Conservation (phyloP, 768 basidiomycete species). For the Psilocybe subaeruginosa region DNA sequence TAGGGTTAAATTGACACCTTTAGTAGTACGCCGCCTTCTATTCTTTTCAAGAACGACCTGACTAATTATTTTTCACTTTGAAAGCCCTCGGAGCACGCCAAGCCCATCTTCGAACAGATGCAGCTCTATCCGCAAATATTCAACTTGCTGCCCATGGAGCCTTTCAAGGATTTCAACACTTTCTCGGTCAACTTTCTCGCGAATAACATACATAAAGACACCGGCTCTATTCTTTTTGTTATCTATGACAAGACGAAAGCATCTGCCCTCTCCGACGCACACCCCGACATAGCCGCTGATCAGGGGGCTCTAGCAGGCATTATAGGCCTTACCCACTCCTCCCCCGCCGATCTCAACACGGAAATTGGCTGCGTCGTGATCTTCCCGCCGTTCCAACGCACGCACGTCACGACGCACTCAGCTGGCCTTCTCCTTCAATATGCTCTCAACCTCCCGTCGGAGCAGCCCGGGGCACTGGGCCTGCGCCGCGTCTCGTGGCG, state of each 20-base stretch:
- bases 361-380: slow-evolving; percentile 62
- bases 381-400: slow-evolving; percentile 61
- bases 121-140: slow-evolving; percentile 42
- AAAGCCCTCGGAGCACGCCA: slow-evolving; percentile 50
- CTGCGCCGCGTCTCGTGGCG: slow-evolving; percentile 68
- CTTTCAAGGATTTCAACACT: slow-evolving; percentile 39
- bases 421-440: slow-evolving; percentile 53
- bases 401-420: slow-evolving; percentile 61
- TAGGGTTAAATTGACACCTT: not conserved
- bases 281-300: no score
- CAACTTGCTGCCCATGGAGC: slow-evolving; percentile 52
- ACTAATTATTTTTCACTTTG: not conserved
- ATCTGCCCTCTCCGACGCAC: not conserved
- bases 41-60: not conserved
- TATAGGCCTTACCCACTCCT: slow-evolving; percentile 53
- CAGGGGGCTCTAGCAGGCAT: slow-evolving; percentile 48
- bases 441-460: slow-evolving; percentile 36
- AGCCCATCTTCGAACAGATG: slow-evolving; percentile 38
- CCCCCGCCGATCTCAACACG: slow-evolving; percentile 39
- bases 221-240: not conserved
- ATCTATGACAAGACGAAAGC: not conserved
- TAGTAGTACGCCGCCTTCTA: not conserved
- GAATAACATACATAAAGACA: slow-evolving; percentile 36
- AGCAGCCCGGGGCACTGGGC: slow-evolving; percentile 35
- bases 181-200: slow-evolving; percentile 39